phyloP scores from a whole-genome alignment of 768 basidiomycete genomes.

The Lactarius psammicola region DNA sequence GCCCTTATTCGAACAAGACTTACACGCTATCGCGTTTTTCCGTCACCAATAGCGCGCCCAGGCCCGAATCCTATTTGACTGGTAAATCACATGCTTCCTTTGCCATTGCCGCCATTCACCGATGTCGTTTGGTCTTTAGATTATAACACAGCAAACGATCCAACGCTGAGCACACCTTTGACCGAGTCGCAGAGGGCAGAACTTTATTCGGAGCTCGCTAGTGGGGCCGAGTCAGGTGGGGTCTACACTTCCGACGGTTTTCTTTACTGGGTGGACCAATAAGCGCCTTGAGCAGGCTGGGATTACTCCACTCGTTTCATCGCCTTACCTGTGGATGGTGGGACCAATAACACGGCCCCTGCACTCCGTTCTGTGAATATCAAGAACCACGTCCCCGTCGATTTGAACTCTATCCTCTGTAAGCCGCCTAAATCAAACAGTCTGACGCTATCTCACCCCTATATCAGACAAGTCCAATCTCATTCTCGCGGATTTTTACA shows the following conservation, averaged over 20 bases:
- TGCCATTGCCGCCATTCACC: background rate
- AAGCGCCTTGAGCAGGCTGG: constrained; percentile 32
- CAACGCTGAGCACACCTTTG: constrained; percentile 50
- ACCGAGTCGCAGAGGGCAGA: constrained; percentile 57
- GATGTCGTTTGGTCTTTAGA: constrained; percentile 43
- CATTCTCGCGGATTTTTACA: constrained; percentile 61
- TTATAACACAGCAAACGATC: constrained; percentile 74
- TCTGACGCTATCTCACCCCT: constrained; percentile 1
- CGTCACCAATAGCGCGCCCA: constrained; percentile 81
- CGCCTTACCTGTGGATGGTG: constrained; percentile 41
- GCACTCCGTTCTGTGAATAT: constrained; percentile 72
- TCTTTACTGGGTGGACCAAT: background rate
- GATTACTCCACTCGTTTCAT: constrained; percentile 45
- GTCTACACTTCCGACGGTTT: constrained; percentile 35
- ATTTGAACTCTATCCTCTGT: constrained; percentile 86
- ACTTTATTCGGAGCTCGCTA: constrained; percentile 86
- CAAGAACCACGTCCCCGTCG: constrained; percentile 64
- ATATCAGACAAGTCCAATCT: constrained; percentile 60
- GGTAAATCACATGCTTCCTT: constrained; percentile 41
- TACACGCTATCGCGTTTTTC: constrained; percentile 69
- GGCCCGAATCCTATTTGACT: constrained; percentile 78
- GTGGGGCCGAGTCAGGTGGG: constrained; percentile 82
- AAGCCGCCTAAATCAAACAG: constrained; percentile 35
- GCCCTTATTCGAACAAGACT: constrained; percentile 66
- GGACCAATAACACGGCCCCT: constrained; percentile 45